Base-by-base conservation (phyloP, 257 asterid species). In the Nicotiana tabacum region DNA sequence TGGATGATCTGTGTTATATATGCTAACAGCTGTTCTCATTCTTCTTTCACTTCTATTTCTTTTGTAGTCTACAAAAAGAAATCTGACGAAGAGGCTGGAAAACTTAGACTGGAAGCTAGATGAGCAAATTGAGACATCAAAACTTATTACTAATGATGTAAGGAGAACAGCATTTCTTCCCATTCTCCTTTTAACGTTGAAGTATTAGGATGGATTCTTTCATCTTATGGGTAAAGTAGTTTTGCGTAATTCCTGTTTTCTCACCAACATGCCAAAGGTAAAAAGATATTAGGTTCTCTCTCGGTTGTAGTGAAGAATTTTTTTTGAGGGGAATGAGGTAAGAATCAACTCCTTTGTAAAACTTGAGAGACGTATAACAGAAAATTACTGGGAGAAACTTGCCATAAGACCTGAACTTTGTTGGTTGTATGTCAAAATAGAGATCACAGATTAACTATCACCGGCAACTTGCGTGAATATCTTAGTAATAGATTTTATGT, bases 51-150 rank as follows among this genome's bases (percentile, higher is more conserved):
- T 81, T 84, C 66, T 15, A 72, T 82, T 77, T 83, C 66, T 81
- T 79, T 76, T 80, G 88, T 89, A 93, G 97, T 87, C 90, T 80
- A 92, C 97, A 80, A 93, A 88, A 91, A 91, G 90, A 85, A 93
- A 92, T 86, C 85, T 93, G 83, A 62, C 97, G 33, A 93, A 90
- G 89, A 90, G 86, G 87, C 89, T 93, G 84, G 97, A 93, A 85
- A 89, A 77, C 86, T 89, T 93, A 88, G 97, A 93, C 58, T 89
- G 93, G 93, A 93, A 93, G 88, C 61, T 92, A 83, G 96, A 93
- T 82, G 97, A 90, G 87, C 97, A 92, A 89, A 90, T 83, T 85
- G 94, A 92, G 82, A 86, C 84, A 61, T 90, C 97, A 30, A 90
- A 88, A 85, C 90, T 87, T 83, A 83, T 93, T 76, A 79, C 90